A percentile compares a stretch with the other conserved stretches of the same genome.
Conservation (phyloP, 1,284 basidiomycete genomes). For the Acaromyces ingoldii region DNA sequence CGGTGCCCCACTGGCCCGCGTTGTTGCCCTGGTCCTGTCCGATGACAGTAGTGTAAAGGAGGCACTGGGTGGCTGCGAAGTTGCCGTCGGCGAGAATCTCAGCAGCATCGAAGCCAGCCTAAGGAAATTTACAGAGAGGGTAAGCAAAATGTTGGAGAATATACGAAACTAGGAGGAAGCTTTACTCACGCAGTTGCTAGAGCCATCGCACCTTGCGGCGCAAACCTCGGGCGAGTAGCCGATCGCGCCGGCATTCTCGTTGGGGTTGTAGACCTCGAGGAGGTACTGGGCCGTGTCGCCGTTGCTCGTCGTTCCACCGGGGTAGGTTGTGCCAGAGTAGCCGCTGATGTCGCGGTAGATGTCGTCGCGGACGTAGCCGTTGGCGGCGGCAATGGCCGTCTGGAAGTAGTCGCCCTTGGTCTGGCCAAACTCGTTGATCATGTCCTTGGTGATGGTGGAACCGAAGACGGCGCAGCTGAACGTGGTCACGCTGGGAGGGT, state of each 20-base stretch:
- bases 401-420: slow-evolving; percentile 3
- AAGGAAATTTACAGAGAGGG: too few relatives aligned
- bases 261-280: not conserved
- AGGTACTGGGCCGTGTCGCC: not conserved
- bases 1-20: not conserved
- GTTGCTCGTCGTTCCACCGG: not conserved
- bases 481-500: not conserved
- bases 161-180: too few relatives aligned
- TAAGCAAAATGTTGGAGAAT: too few relatives aligned
- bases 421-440: not conserved
- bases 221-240: not conserved
- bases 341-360: not conserved
- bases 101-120: not conserved
- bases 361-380: slow-evolving; percentile 1
- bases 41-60: not conserved
- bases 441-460: not conserved
- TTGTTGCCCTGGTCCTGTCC: not conserved
- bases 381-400: slow-evolving; percentile 2
- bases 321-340: not conserved
- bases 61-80: not conserved
- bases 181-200: not conserved
- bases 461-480: slow-evolving; percentile 1
- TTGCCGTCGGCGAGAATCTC: not conserved
- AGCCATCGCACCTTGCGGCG: not conserved
- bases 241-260: not conserved